Percentiles rank a stretch among this genome's conserved stretches.
These are phyloP conservation scores for Talaromyces sp. DNA, from an alignment of 2,329 filamentous ascomycete species.

Conservation along the genomic window DNA sequence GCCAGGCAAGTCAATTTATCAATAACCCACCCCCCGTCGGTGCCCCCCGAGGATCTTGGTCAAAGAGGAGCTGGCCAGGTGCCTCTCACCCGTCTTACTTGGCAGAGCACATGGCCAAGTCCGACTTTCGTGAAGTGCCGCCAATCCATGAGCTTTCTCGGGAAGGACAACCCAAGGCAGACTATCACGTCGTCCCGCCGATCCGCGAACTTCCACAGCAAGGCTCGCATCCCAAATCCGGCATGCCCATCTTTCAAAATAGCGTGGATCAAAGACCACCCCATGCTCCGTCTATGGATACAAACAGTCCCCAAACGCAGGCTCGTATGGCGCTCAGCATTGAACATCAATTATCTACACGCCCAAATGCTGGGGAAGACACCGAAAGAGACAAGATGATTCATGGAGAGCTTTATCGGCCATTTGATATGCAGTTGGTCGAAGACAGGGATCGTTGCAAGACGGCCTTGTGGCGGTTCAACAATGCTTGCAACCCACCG, in stretches of 20 bases:
- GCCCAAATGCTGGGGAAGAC: conserved; percentile 37
- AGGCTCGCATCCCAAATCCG: conserved; percentile 28
- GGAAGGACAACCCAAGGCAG: conserved; percentile 30
- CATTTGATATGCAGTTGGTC: conserved; percentile 70
- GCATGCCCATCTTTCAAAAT: conserved; percentile 31
- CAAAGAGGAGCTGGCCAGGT: conserved; percentile 34
- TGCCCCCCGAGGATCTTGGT: conserved; percentile 32
- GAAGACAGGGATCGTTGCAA: conserved; percentile 81
- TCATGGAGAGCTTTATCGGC: conserved; percentile 68
- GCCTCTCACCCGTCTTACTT: conserved; percentile 31
- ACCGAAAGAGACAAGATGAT: conserved; percentile 92
- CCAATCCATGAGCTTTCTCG: conserved; percentile 35
- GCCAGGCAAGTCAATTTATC: conserved; percentile 30
- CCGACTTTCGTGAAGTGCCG: conserved; percentile 35
- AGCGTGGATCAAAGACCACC: conserved; percentile 32
- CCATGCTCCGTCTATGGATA: conserved; percentile 29
- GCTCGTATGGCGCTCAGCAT: conserved; percentile 39
- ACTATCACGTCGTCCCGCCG: conserved; percentile 36
- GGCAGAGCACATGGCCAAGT: conserved; percentile 33
- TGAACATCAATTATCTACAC: conserved; percentile 34
- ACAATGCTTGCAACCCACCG: conserved; percentile 71
- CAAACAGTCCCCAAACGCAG: conserved; percentile 36
- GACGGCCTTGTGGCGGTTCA: conserved; percentile 76
- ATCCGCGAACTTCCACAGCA: conserved; percentile 36
- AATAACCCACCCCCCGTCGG: conserved; percentile 33